These are phyloP conservation scores for Xylariaceae sp. DNA, from an alignment of 2,329 filamentous ascomycete genomes.

Conservation along the genomic window DNA sequence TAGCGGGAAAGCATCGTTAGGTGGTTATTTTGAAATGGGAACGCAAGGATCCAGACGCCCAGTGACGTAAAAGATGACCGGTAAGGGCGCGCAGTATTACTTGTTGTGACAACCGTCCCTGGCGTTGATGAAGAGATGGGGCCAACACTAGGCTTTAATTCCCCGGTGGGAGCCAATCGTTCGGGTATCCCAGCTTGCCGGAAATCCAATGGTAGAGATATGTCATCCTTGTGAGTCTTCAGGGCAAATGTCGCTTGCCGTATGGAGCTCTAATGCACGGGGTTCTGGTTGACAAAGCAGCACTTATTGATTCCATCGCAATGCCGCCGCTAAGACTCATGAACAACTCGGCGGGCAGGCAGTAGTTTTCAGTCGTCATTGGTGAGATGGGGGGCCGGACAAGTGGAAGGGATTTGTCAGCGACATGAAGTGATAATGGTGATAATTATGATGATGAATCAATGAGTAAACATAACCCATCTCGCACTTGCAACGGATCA, in stretches of 20 bases:
- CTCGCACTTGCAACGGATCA: not conserved
- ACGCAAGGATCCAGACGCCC: not conserved
- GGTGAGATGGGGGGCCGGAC: not conserved
- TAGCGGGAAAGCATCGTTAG: not conserved
- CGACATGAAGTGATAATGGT: not conserved
- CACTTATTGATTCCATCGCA: not conserved
- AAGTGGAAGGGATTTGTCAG: constrained; percentile 15
- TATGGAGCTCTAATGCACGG: not conserved
- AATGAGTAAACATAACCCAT: constrained; percentile 7
- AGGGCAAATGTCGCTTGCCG: constrained; percentile 1
- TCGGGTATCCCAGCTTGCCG: constrained; percentile 7
- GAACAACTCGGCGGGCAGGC: not conserved
- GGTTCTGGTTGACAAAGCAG: too few species aligned
- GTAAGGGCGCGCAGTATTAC: too few species aligned
- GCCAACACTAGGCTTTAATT: not conserved
- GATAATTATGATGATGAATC: constrained; percentile 1
- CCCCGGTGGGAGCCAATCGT: constrained; percentile 14
- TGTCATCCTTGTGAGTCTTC: constrained; percentile 15
- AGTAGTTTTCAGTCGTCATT: not conserved
- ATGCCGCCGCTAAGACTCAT: not conserved
- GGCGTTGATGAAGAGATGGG: constrained; percentile 8
- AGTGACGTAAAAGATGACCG: constrained; percentile 23
- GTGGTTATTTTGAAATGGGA: not conserved
- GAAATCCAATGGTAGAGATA: constrained; percentile 8
- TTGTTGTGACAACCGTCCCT: too few species aligned